Conservation (phyloP, 2,329 filamentous ascomycete species). For the Rhexocercosporidium sp. region DNA sequence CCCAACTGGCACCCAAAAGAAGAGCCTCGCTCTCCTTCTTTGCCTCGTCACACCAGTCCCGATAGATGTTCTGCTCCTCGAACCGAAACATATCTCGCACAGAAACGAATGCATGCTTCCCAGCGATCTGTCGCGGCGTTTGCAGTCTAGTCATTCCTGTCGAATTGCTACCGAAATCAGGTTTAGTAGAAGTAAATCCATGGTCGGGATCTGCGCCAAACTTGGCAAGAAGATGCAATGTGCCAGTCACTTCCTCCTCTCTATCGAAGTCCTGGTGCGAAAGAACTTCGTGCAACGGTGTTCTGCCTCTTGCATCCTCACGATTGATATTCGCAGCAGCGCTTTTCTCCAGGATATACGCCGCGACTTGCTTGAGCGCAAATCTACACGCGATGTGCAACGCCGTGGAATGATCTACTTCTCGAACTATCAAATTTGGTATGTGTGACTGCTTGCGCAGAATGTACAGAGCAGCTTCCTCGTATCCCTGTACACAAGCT, state of each 20-base stretch:
- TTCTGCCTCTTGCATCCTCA: conserved; percentile 2
- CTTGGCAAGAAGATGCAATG: conserved; percentile 5
- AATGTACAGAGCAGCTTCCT: background rate
- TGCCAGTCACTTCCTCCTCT: background rate
- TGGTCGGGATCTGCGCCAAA: conserved; percentile 9
- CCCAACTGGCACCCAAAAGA: background rate
- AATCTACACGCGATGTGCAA: conserved; percentile 14
- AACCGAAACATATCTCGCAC: background rate
- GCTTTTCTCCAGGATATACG: background rate
- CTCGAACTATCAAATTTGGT: background rate
- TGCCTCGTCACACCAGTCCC: conserved; percentile 1
- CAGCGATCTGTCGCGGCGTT: background rate
- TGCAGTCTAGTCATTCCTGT: background rate
- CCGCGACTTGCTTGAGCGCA: background rate
- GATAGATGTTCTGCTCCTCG: background rate
- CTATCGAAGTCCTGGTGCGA: background rate
- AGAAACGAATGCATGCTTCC: background rate
- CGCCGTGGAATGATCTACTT: background rate
- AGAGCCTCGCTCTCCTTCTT: background rate
- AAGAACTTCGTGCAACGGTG: conserved; percentile 25
- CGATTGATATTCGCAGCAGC: background rate
- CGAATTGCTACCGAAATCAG: background rate
- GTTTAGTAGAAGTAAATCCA: background rate
- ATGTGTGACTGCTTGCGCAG: background rate
- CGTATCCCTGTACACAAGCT: conserved; percentile 8